Conservation (phyloP, 805 yeast genomes). For the Brettanomyces sp. region DNA sequence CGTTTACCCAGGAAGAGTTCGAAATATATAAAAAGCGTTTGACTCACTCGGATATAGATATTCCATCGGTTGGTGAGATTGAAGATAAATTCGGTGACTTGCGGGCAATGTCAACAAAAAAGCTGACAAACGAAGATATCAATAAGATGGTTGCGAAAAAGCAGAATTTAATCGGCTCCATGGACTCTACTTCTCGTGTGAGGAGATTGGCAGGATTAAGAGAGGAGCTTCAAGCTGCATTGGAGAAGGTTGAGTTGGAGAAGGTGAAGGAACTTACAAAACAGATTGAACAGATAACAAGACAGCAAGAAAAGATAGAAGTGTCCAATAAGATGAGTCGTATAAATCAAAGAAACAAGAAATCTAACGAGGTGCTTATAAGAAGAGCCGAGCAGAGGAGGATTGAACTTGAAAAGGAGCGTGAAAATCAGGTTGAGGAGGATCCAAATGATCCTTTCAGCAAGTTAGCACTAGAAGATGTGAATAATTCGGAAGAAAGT, state of each 20-base stretch:
- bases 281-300: constrained; percentile 30
- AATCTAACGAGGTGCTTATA: constrained; percentile 64
- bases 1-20: constrained; percentile 63
- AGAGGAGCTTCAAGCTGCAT: constrained; percentile 70
- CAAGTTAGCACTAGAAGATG: constrained; percentile 72
- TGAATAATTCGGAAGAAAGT: constrained; percentile 36
- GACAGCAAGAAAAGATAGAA: constrained; percentile 10
- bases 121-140: constrained; percentile 63
- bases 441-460: constrained; percentile 65
- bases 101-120: constrained; percentile 51
- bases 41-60: constrained; percentile 41
- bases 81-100: constrained; percentile 58
- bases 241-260: constrained; percentile 42
- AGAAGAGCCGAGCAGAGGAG: constrained; percentile 71
- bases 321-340: constrained; percentile 44
- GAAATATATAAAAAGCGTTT: constrained; percentile 57
- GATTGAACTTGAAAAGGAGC: constrained; percentile 41
- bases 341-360: constrained; percentile 80
- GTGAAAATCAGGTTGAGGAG: constrained; percentile 28
- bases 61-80: constrained; percentile 59
- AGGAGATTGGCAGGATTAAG: constrained; percentile 60
- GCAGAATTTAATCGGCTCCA: constrained; percentile 46
- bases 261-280: constrained; percentile 37
- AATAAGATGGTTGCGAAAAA: constrained; percentile 71
- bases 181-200: constrained; percentile 67